Evolutionary conservation across 108 stramenopile genomes (phyloP).

Genomic region (Cyclotella choctawhatcheeana): DNA sequence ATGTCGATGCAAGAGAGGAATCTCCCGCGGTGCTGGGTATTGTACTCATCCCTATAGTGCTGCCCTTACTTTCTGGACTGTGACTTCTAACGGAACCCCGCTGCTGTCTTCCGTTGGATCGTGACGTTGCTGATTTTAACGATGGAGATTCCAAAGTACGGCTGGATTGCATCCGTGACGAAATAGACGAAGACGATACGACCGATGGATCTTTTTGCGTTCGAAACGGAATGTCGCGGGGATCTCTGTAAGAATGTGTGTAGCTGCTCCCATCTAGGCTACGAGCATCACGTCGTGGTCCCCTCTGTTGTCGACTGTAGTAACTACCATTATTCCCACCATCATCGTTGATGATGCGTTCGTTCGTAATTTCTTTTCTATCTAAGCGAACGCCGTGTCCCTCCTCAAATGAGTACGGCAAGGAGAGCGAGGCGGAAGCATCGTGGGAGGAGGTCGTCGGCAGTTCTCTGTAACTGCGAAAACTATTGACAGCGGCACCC

Average conservation of each 20-base stretch:
- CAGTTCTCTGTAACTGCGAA: background rate
- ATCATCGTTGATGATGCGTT: no score
- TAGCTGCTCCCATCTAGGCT: slow-evolving; percentile 10
- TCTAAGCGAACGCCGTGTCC: background rate
- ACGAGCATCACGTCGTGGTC: background rate
- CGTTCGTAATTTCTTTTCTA: no score
- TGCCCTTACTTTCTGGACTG: slow-evolving; percentile 3
- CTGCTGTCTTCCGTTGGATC: background rate
- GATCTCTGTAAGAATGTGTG: background rate
- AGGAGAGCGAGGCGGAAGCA: background rate
- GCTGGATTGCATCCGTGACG: background rate
- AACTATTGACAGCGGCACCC: background rate
- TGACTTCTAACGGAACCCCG: background rate
- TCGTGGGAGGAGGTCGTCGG: background rate
- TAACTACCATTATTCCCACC: background rate
- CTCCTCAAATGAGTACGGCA: background rate
- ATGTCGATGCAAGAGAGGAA: background rate
- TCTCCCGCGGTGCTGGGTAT: no score
- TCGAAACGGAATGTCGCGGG: background rate
- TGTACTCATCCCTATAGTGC: slow-evolving; percentile 10
- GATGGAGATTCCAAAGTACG: background rate
- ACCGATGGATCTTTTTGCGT: background rate
- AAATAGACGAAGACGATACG: background rate
- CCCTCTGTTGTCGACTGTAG: slow-evolving; percentile 1
- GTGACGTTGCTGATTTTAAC: background rate